phyloP scores from a whole-genome alignment of 2,329 filamentous ascomycete genomes.

The Chaetomium sp. region DNA sequence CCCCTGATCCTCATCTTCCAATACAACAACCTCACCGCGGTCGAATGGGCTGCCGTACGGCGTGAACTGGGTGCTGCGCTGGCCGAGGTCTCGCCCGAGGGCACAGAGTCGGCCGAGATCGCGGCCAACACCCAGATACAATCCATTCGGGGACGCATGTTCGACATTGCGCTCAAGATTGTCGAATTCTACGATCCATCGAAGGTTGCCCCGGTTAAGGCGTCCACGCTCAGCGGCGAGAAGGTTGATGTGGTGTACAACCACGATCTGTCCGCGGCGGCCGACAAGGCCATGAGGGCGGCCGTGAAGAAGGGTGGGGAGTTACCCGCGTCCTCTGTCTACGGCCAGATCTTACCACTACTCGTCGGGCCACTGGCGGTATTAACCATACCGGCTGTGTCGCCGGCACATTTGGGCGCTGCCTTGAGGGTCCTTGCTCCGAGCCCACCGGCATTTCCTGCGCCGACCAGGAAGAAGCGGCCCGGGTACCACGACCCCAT shows the following conservation, averaged over 20 bases:
- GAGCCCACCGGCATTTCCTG: constrained; percentile 63
- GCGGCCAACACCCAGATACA: constrained; percentile 65
- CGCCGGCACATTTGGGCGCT: constrained; percentile 75
- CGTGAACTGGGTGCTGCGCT: constrained; percentile 56
- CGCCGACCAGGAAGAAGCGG: constrained; percentile 66
- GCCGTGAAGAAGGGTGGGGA: constrained; percentile 26
- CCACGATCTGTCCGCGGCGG: constrained; percentile 50
- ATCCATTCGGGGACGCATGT: constrained; percentile 83
- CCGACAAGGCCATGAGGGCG: constrained; percentile 43
- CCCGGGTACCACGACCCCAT: constrained; percentile 74
- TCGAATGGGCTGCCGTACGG: constrained; percentile 67
- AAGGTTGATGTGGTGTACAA: constrained; percentile 32
- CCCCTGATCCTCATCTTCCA: constrained; percentile 81
- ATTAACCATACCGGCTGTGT: constrained; percentile 74
- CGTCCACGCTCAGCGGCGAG: constrained; percentile 28
- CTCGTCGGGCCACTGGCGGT: constrained; percentile 76
- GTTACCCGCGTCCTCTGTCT: constrained; percentile 34
- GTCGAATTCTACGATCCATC: constrained; percentile 71
- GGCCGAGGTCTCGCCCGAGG: constrained; percentile 33
- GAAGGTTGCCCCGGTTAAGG: constrained; percentile 27
- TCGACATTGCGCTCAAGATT: constrained; percentile 75
- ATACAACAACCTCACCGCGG: constrained; percentile 61
- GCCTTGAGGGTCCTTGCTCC: constrained; percentile 75
- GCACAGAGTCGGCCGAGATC: constrained; percentile 38
- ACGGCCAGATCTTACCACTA: constrained; percentile 62